Evolutionary conservation across 129 eudicot genomes (phyloP).

Genomic region (Deinandra increscens): DNA sequence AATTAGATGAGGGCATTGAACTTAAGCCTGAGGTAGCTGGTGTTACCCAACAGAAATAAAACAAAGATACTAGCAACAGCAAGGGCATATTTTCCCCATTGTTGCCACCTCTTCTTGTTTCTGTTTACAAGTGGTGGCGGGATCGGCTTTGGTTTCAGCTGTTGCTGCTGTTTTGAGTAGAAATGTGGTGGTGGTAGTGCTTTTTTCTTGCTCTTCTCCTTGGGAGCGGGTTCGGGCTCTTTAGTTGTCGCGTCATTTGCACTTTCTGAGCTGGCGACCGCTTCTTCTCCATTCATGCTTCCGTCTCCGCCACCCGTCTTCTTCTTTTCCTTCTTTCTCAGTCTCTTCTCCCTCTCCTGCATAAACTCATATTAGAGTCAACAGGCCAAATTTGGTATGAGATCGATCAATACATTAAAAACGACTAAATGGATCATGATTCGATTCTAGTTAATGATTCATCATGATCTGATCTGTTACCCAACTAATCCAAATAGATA

Average conservation of each 20-base stretch:
- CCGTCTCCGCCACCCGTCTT: constrained; percentile 38
- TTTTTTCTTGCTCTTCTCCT: constrained; percentile 27
- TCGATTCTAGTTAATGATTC: background rate
- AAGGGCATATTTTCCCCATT: constrained; percentile 5
- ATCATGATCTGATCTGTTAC: background rate
- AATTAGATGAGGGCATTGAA: constrained; percentile 9
- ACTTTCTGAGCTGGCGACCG: constrained; percentile 27
- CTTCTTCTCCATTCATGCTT: constrained; percentile 40
- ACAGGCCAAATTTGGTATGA: background rate
- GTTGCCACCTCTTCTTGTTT: constrained; percentile 16
- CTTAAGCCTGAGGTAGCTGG: constrained; percentile 10
- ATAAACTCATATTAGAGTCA: constrained; percentile 15
- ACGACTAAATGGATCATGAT: background rate
- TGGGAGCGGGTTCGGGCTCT: constrained; percentile 31
- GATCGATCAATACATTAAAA: background rate
- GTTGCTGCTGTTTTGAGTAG: constrained; percentile 7
- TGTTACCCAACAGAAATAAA: constrained; percentile 4
- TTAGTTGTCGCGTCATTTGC: constrained; percentile 22
- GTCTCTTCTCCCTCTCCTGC: constrained; percentile 77
- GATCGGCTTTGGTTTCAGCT: constrained; percentile 12
- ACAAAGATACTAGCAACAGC: constrained; percentile 7
- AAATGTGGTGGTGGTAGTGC: constrained; percentile 20
- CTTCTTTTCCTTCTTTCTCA: constrained; percentile 84
- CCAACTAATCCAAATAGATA: background rate
- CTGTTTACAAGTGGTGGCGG: constrained; percentile 20